Conservation (phyloP, 2,329 filamentous ascomycete species). For the Colletotrichum sp. region DNA sequence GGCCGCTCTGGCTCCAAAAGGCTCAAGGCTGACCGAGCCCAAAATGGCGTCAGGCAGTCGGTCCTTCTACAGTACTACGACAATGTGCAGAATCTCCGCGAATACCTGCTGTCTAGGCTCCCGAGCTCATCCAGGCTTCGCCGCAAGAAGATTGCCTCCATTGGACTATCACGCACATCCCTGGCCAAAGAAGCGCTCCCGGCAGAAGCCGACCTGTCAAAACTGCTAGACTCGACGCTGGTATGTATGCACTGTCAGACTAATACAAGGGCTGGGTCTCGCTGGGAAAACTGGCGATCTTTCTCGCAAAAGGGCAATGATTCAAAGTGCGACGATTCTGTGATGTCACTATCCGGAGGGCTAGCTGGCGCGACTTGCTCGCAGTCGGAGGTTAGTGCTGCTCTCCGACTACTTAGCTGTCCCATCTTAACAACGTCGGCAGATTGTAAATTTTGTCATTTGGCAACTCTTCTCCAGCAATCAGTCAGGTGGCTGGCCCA, state of each 20-base stretch:
- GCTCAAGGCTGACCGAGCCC: neutral
- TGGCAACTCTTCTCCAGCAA: slow-evolving; percentile 75
- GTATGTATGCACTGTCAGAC: slow-evolving; percentile 56
- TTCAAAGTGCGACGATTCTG: slow-evolving; percentile 62
- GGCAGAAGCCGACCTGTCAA: slow-evolving; percentile 49
- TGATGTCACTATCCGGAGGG: slow-evolving; percentile 56
- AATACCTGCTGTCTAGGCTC: slow-evolving; percentile 71
- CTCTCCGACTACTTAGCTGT: neutral
- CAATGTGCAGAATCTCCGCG: slow-evolving; percentile 68
- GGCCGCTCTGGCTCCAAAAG: neutral
- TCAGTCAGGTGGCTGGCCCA: slow-evolving; percentile 56
- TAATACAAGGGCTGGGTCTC: slow-evolving; percentile 33
- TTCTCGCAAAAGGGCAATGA: slow-evolving; percentile 70
- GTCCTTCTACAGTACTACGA: slow-evolving; percentile 52
- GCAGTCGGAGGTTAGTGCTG: slow-evolving; percentile 65
- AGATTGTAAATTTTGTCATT: slow-evolving; percentile 81
- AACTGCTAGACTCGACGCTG: slow-evolving; percentile 72
- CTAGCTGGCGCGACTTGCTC: slow-evolving; percentile 51
- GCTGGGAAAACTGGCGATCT: slow-evolving; percentile 60
- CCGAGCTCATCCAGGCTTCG: slow-evolving; percentile 70
- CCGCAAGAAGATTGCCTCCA: slow-evolving; percentile 57
- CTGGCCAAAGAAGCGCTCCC: slow-evolving; percentile 27
- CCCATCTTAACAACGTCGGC: slow-evolving; percentile 17
- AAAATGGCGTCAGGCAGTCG: slow-evolving; percentile 9
- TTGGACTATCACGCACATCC: slow-evolving; percentile 38